Evolutionary conservation across 2,329 filamentous ascomycete genomes (phyloP).

Genomic region (Botrytis paeoniae): DNA sequence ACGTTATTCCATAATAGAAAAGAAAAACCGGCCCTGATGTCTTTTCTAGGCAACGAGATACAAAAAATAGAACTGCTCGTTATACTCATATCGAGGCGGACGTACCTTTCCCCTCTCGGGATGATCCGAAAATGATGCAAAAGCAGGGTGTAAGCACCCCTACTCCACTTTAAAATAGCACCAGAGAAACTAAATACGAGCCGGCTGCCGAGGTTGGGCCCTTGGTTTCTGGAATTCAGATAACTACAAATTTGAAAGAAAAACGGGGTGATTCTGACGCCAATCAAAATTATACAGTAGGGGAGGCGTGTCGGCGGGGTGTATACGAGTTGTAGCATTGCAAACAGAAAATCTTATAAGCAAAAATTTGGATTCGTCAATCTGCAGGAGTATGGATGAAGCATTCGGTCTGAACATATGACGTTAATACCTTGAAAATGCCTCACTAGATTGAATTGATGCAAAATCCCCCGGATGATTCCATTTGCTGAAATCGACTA

Average conservation of each 20-base stretch:
- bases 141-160: not conserved
- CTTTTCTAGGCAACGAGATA: not conserved
- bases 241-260: not conserved
- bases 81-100: not conserved
- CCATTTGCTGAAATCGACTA: too few species aligned
- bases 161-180: not conserved
- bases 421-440: not conserved
- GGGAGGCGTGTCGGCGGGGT: not conserved
- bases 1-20: not conserved
- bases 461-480: not conserved
- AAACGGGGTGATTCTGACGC: not conserved
- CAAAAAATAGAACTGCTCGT: not conserved
- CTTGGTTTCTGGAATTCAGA: not conserved
- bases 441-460: not conserved
- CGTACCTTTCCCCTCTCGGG: not conserved
- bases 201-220: not conserved
- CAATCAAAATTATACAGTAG: not conserved
- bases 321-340: not conserved
- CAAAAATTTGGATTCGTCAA: not conserved
- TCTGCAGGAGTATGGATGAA: not conserved
- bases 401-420: not conserved
- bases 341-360: not conserved
- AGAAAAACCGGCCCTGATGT: not conserved
- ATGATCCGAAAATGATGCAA: not conserved
- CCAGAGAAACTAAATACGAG: not conserved